Evolutionary conservation across 805 yeast genomes (phyloP), one percentile per base, ranked within the genome.

Genomic region (Pichia californica): DNA sequence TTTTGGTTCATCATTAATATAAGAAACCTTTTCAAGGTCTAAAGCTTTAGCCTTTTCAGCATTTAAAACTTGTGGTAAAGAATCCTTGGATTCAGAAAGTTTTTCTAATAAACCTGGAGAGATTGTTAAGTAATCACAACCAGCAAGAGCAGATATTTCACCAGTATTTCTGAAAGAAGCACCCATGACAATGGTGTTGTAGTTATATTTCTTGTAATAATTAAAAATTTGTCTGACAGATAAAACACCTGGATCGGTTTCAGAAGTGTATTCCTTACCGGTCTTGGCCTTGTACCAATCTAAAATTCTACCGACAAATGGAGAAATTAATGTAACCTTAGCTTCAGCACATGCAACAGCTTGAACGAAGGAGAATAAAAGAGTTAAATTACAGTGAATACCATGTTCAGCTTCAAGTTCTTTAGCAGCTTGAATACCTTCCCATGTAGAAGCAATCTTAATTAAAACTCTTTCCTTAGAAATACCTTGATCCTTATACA

Each of bases 301-400:
- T 68, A 91, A 77, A 68, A 93, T 93, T 77, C 99, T 88, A 61
- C 99, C 99, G 52, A 93, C 99, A 64, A 93, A 93, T 56, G 99
- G 99, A 36, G 99, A 93, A 62, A 93, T 91, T 68, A 93, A 78
- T 47, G 98, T 91, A 58, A 88, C 91, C 51, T 81, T 69, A 57
- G 98, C 99, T 75, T 93, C 99, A 55, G 99, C 99, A 73, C 91
- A 84, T 46, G 99, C 97, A 63, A 93, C 96, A 54, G 99, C 99
- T 74, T 93, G 99, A 45, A 79, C 86, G 63, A 88, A 87, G 31
- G 96, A 86, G 82, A 93, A 93, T 62, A 93, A 77, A 57, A 93
- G 73, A 46, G 99, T 93, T 76, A 93, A 77, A 80, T 93, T 93
- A 73, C 84, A 78, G 81, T 93, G 98, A 59, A 93, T 79, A 41